Base-by-base conservation (phyloP, 2,329 filamentous ascomycete species). In the Sclerotinia subarctica region DNA sequence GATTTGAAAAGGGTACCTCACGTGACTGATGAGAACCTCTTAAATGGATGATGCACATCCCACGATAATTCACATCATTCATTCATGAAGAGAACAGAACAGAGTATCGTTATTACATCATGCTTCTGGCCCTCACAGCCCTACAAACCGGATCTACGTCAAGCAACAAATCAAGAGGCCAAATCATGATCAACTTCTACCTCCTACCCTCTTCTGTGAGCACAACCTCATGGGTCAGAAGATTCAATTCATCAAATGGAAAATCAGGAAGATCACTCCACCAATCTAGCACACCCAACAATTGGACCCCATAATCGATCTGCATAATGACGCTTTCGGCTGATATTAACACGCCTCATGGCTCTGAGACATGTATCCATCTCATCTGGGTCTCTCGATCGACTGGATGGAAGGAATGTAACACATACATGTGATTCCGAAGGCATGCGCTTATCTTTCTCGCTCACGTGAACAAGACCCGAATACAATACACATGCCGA, bases 251-350 rank as follows among this genome's bases (percentile, higher is more conserved):
- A 49, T 62, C 58, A 29, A 35, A 62, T 38, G 10, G 32, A 10
- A 35, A 24, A 13, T 49, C 11, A 49, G 15, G 29, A 7, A 21
- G 17, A 38, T 5, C 10, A 38, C 26, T 10, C 15, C 10, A 46
- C 5, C 11, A 26, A 21, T 46, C 10, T n/a, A 24, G 24, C 21
- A 47, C 26, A 3, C 17, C 21, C 32, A n/a, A 38, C 53, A 10
- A 38, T 38, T n/a, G 32, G 32, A 56, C 21, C 5, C 26, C n/a
- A 29, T 51, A 35, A 32, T 24, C 7, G 1, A 35, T 51, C 1
- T 62, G 46, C 58, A 51, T 38, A 62, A 51, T 38, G 59, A 62
- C 19, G 59, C 46, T 51, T 62, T 62, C 59, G 32, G n/a, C 59
- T 62, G 59, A 51, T 51, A 51, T 46, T 38, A 0, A 35, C 59